These are phyloP conservation scores for Clavispora fructus DNA, from an alignment of 805 yeast genomes.

Conservation along the genomic window DNA sequence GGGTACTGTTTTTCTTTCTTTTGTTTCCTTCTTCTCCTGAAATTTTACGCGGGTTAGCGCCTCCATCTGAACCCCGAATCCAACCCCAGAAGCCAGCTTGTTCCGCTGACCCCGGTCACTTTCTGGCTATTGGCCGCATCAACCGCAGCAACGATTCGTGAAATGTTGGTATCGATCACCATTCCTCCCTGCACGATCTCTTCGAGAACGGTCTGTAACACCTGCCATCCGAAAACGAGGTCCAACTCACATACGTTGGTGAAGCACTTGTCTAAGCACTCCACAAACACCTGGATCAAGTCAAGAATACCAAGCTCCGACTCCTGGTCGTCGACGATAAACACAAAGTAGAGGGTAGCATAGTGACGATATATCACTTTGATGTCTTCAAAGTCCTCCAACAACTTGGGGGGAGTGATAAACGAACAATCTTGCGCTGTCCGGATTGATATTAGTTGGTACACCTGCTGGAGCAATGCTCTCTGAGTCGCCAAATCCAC, in stretches of 20 bases:
- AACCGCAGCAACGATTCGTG: constrained; percentile 74
- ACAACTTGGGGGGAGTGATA: constrained; percentile 79
- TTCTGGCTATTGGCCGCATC: constrained; percentile 63
- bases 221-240: constrained; percentile 98
- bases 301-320: constrained; percentile 91
- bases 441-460: constrained; percentile 67
- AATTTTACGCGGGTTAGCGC: not conserved
- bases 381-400: constrained; percentile 66
- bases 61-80: constrained; percentile 14
- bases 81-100: constrained; percentile 24
- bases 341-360: constrained; percentile 93
- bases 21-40: no score
- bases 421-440: constrained; percentile 80
- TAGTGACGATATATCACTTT: constrained; percentile 90
- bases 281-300: constrained; percentile 93
- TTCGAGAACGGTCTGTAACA: constrained; percentile 80
- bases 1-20: no score
- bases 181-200: constrained; percentile 96
- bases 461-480: constrained; percentile 73
- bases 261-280: constrained; percentile 88
- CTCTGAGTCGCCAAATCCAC: constrained; percentile 82
- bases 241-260: constrained; percentile 93
- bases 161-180: constrained; percentile 90
- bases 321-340: constrained; percentile 93
- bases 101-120: constrained; percentile 16